Evolutionary conservation across 2,329 filamentous ascomycete genomes (phyloP).

Genomic region (Pseudogymnoascus sp.): DNA sequence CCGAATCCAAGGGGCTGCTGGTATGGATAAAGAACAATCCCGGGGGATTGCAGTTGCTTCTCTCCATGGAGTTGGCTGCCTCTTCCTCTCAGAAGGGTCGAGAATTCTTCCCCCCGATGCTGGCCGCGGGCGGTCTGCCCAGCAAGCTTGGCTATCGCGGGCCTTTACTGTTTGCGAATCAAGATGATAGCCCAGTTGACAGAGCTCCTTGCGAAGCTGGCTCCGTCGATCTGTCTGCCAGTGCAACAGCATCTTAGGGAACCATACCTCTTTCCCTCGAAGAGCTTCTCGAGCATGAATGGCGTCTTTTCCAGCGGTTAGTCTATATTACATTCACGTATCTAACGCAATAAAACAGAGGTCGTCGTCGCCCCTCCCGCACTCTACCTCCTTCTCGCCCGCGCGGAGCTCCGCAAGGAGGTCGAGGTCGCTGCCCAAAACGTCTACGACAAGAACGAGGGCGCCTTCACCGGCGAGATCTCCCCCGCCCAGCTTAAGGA

Average conservation of each 20-base stretch:
- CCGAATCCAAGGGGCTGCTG: neutral
- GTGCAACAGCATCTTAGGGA: neutral
- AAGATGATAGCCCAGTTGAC: neutral
- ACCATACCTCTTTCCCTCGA: neutral
- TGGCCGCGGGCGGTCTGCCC: neutral
- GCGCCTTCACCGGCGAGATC: conserved; percentile 96
- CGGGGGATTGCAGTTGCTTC: neutral
- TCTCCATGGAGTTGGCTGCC: neutral
- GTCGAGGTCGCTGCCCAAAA: conserved; percentile 92
- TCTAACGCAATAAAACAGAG: conserved; percentile 48
- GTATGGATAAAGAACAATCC: neutral
- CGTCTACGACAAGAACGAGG: conserved; percentile 93
- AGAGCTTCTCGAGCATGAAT: neutral
- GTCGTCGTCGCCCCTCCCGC: conserved; percentile 88
- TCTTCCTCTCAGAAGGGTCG: neutral
- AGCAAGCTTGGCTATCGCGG: neutral
- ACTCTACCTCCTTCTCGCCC: conserved; percentile 83
- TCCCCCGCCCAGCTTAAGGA: conserved; percentile 87
- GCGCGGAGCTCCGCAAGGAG: conserved; percentile 65
- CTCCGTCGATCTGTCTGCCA: neutral
- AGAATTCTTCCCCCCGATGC: neutral
- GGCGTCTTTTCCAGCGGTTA: neutral
- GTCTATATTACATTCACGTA: neutral
- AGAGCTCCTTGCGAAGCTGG: neutral
- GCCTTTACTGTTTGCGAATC: neutral